Base-by-base conservation (phyloP, 495 filamentous ascomycete genomes). In the Beverwykella pulmonaria region DNA sequence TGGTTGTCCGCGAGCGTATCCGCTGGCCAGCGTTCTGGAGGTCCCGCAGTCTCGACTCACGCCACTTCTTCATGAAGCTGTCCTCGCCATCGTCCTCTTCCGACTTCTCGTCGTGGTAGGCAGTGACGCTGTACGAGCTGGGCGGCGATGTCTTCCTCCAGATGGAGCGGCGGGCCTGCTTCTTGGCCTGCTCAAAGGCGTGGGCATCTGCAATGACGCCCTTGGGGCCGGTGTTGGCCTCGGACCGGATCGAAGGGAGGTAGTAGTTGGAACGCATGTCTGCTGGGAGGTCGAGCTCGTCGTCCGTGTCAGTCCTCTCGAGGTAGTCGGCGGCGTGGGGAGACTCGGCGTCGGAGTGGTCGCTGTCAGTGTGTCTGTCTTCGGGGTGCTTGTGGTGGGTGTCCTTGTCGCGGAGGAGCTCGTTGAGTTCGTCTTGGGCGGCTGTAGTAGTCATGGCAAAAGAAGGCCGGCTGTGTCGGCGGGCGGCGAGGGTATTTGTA, bases 171-270 rank as follows among this genome's bases (percentile, higher is more conserved):
- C 82, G 67, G 74, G 76, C 78, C 76, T 79, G 80, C 79, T 83
- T 89, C 55, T 86, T 86, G 12, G 93, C 92, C 57, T 87, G 85
- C 77, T 97, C 92, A 73, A 93, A 98, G 57, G 90, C 88, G 66
- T 90, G 86, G 25, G 94, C 94, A 74, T 98, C 94, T 68, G 95
- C 92, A 65, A 98, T 97, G 76, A 98, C 94, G 69, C 94, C 94
- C 80, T 98, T 98, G 59, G 97, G 95, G 26, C 94, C 94, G n/a
- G 95, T 95, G 71, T 94, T 90, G 66, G 85, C 85, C 71, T 94
- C 87, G 53, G 74, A 77, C 29, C 69, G 66, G 47, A 68, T 73
- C 12, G 48, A 44, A 12, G 77, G 77, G n/a, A 79, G 71, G 78
- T 88, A 93, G 56, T 84, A 84, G 17, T 79, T 78, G 26, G 81